These are phyloP conservation scores for Cyberlindnera galapagoensis DNA, from an alignment of 805 yeast species.

Conservation along the genomic window DNA sequence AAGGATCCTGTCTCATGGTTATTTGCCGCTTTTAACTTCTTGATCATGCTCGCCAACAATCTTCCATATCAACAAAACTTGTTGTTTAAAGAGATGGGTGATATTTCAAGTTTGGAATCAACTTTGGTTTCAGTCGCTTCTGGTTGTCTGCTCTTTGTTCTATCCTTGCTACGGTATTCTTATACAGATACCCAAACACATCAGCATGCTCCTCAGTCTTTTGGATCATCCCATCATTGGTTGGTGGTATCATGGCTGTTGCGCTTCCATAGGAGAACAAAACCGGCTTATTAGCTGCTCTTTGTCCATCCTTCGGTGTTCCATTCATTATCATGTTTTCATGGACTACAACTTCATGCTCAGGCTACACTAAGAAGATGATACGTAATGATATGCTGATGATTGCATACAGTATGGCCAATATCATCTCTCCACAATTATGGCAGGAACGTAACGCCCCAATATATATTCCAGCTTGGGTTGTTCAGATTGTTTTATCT, in stretches of 20 bases:
- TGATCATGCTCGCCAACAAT: slow-evolving; percentile 46
- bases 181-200: slow-evolving; percentile 29
- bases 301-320: slow-evolving; percentile 39
- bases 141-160: slow-evolving; percentile 36
- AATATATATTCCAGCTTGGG: slow-evolving; percentile 41
- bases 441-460: slow-evolving; percentile 46
- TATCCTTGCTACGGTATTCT: slow-evolving; percentile 30
- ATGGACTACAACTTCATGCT: slow-evolving; percentile 29
- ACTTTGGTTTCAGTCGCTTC: slow-evolving; percentile 49
- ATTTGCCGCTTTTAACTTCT: slow-evolving; percentile 25
- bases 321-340: slow-evolving; percentile 33
- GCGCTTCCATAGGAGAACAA: slow-evolving; percentile 39
- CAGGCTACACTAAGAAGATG: slow-evolving; percentile 47
- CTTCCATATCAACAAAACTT: slow-evolving; percentile 47
- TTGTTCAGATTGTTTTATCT: slow-evolving; percentile 46
- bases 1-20: slow-evolving; percentile 38
- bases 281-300: slow-evolving; percentile 39
- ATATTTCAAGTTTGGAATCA: slow-evolving; percentile 35
- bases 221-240: slow-evolving; percentile 37
- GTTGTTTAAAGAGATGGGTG: slow-evolving; percentile 40
- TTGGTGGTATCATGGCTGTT: slow-evolving; percentile 39
- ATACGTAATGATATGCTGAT: slow-evolving; percentile 39
- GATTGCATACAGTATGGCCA: slow-evolving; percentile 42
- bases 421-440: slow-evolving; percentile 50
- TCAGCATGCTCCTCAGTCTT: slow-evolving; percentile 33